These are phyloP conservation scores for Discostella pseudostelligera DNA, from an alignment of 108 stramenopile genomes.

Conservation along the genomic window DNA sequence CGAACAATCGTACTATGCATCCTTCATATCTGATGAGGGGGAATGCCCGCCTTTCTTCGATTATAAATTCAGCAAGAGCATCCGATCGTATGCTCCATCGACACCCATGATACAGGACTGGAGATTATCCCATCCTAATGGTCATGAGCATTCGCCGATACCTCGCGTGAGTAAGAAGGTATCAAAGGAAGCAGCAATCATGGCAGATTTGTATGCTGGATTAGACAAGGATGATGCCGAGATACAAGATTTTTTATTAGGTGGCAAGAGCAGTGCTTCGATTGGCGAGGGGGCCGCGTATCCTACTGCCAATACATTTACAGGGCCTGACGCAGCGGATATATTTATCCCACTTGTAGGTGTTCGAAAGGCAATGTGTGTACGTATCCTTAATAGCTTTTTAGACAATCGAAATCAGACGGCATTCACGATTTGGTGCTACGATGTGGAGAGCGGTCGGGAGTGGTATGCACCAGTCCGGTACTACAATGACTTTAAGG, in stretches of 20 bases:
- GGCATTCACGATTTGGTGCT: conserved; percentile 84
- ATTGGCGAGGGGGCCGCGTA: conserved; percentile 20
- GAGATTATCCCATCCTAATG: conserved; percentile 26
- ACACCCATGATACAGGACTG: conserved; percentile 57
- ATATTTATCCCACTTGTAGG: conserved; percentile 65
- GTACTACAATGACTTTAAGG: conserved; percentile 76
- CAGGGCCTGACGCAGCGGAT: conserved; percentile 28
- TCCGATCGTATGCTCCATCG: conserved; percentile 52
- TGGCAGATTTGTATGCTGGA: conserved; percentile 50
- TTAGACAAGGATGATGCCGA: conserved; percentile 41
- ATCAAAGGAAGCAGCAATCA: conserved; percentile 37
- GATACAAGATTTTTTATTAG: conserved; percentile 40
- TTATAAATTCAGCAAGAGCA: conserved; percentile 36
- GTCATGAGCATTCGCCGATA: conserved; percentile 8
- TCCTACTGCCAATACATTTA: conserved; percentile 3
- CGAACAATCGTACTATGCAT: conserved; percentile 51
- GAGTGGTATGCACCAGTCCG: conserved; percentile 89
- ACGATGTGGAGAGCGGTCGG: conserved; percentile 69
- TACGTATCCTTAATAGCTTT: conserved; percentile 74
- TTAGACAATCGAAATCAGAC: conserved; percentile 54
- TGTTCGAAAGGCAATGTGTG: conserved; percentile 76
- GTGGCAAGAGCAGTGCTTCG: conserved; percentile 14
- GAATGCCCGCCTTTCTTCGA: conserved; percentile 38
- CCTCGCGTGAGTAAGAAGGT: conserved; percentile 11
- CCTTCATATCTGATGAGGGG: conserved; percentile 35